Evolutionary conservation across 345 rosid species (phyloP).

Genomic region (Durio zibethinus): DNA sequence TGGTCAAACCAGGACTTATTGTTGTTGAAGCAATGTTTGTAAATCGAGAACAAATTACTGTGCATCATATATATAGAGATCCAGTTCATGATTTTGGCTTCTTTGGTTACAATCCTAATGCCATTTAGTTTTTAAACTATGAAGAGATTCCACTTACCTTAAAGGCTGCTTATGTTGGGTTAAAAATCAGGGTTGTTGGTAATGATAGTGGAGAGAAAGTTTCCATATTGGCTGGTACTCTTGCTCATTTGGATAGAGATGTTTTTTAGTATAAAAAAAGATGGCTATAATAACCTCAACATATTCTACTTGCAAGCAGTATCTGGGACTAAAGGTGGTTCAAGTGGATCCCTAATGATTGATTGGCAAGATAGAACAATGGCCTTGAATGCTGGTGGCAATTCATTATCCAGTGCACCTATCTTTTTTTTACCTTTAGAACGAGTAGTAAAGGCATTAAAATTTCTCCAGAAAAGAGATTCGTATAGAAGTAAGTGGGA

Average conservation of each 20-base stretch:
- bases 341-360: slow-evolving; percentile 98
- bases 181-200: slow-evolving; percentile 93
- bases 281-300: slow-evolving; percentile 98
- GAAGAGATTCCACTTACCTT: slow-evolving; percentile 98
- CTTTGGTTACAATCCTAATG: slow-evolving; percentile 78
- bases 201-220: slow-evolving; percentile 99
- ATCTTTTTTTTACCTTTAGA: slow-evolving; percentile 89
- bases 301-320: slow-evolving; percentile 99
- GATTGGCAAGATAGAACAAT: slow-evolving; percentile 95
- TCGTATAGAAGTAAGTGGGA: slow-evolving; percentile 52
- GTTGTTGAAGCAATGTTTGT: slow-evolving; percentile 97
- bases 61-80: slow-evolving; percentile 84
- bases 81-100: slow-evolving; percentile 99
- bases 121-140: slow-evolving; percentile 69
- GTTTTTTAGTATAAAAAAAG: slow-evolving; percentile 92
- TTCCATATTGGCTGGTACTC: slow-evolving; percentile 92
- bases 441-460: slow-evolving; percentile 84
- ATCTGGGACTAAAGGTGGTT: slow-evolving; percentile 95
- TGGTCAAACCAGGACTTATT: slow-evolving; percentile 93
- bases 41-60: slow-evolving; percentile 81
- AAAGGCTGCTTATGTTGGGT: slow-evolving; percentile 88
- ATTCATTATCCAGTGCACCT: slow-evolving; percentile 79
- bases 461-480: slow-evolving; percentile 55
- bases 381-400: slow-evolving; percentile 97
- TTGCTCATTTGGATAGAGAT: slow-evolving; percentile 95